A percentile compares a stretch with the other conserved stretches of the same genome.
Conservation (phyloP, 1,284 basidiomycete species). For the Moesziomyces aphidis region DNA sequence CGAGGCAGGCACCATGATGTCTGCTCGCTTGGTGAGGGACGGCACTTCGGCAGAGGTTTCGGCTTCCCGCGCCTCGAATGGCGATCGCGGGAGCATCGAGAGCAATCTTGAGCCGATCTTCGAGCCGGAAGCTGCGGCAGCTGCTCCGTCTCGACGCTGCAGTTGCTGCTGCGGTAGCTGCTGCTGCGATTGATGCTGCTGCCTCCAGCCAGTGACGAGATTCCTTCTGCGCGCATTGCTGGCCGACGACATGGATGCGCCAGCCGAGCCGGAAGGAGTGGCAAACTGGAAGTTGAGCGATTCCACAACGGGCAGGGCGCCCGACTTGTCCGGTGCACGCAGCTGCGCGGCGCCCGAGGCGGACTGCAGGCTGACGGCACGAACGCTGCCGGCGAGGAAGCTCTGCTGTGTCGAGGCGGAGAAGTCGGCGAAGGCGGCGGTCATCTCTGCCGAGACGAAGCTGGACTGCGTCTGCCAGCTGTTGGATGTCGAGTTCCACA, state of each 20-base stretch:
- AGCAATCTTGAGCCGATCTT: slow-evolving; percentile 26
- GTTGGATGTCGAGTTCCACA: slow-evolving; percentile 77
- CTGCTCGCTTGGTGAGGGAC: slow-evolving; percentile 44
- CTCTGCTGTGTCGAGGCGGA: slow-evolving; percentile 70
- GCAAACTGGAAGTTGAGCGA: slow-evolving; percentile 62
- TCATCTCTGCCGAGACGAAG: slow-evolving; percentile 74
- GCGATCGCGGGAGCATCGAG: slow-evolving; percentile 30
- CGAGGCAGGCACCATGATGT: slow-evolving; percentile 64
- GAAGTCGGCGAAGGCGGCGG: slow-evolving; percentile 74
- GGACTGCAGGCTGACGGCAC: slow-evolving; percentile 67
- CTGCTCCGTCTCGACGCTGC: background rate
- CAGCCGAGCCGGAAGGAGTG: slow-evolving; percentile 74
- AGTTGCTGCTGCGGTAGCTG: slow-evolving; percentile 11
- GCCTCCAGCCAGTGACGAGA: background rate
- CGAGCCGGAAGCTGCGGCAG: background rate
- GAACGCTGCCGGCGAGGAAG: slow-evolving; percentile 70
- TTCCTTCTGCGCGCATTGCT: slow-evolving; percentile 20
- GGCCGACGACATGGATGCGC: slow-evolving; percentile 24
- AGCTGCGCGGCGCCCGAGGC: slow-evolving; percentile 70
- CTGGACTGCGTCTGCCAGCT: slow-evolving; percentile 73
- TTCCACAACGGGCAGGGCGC: slow-evolving; percentile 57
- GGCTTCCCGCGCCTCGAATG: background rate
- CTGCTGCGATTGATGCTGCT: slow-evolving; percentile 6
- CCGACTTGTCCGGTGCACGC: slow-evolving; percentile 54
- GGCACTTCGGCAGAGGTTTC: slow-evolving; percentile 1